Percentiles rank a stretch among this genome's conserved stretches.
Conservation (phyloP, 2,329 filamentous ascomycete genomes). For the Pseudopithomyces maydicus region DNA sequence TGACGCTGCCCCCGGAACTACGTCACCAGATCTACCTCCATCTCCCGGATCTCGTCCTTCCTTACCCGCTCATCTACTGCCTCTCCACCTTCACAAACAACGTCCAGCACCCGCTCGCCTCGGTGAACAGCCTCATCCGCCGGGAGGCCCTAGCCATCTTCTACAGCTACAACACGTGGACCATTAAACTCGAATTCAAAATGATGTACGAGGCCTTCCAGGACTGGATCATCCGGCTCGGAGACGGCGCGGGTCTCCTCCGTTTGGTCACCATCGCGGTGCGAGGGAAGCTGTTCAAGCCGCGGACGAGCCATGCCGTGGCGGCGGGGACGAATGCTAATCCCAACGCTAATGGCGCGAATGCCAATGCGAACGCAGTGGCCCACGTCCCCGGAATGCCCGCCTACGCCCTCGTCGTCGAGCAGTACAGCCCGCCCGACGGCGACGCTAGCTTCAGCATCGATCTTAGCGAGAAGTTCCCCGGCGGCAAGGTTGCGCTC, state of each 20-base stretch:
- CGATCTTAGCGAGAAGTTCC: slow-evolving; percentile 43
- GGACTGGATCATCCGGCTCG: slow-evolving; percentile 44
- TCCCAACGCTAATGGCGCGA: neutral
- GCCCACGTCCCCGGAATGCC: neutral
- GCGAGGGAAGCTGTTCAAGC: slow-evolving; percentile 40
- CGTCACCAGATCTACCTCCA: slow-evolving; percentile 45
- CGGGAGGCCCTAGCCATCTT: slow-evolving; percentile 45
- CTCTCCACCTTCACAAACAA: slow-evolving; percentile 43
- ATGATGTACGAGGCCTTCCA: slow-evolving; percentile 48
- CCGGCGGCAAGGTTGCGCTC: slow-evolving; percentile 36
- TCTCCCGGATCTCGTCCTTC: slow-evolving; percentile 41
- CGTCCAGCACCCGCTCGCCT: slow-evolving; percentile 45
- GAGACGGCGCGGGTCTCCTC: slow-evolving; percentile 34
- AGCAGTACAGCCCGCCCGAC: slow-evolving; percentile 38
- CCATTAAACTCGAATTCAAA: slow-evolving; percentile 46
- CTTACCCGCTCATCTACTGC: slow-evolving; percentile 48
- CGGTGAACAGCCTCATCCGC: slow-evolving; percentile 41
- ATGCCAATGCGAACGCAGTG: neutral
- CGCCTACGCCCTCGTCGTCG: slow-evolving; percentile 6
- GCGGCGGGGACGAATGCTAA: too few relatives aligned
- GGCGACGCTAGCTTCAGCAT: slow-evolving; percentile 45
- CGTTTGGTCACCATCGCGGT: slow-evolving; percentile 41
- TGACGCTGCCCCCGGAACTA: slow-evolving; percentile 44
- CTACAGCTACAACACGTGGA: slow-evolving; percentile 48
- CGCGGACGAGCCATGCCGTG: slow-evolving; percentile 31